phyloP scores from a whole-genome alignment of 352 stramenopile species.

The Phytopythium ostracodes region DNA sequence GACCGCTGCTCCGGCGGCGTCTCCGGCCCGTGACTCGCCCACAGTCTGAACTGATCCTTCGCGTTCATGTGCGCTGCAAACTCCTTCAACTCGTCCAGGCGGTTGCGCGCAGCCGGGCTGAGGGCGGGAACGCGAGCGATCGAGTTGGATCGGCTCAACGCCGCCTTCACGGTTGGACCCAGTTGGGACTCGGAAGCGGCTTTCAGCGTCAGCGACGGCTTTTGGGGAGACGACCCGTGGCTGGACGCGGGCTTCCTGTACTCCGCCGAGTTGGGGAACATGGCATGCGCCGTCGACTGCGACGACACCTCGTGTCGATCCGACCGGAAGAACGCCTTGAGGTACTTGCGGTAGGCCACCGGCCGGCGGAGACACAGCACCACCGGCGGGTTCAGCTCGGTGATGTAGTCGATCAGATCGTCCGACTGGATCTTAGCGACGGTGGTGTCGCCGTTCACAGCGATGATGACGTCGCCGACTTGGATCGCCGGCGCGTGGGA shows the following conservation, averaged over 20 bases:
- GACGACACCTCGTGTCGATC: slow-evolving; percentile 35
- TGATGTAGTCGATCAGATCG: slow-evolving; percentile 57
- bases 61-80: slow-evolving; percentile 51
- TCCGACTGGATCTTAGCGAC: slow-evolving; percentile 43
- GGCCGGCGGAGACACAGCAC: slow-evolving; percentile 51
- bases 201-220: background rate
- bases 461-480: slow-evolving; percentile 65
- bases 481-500: slow-evolving; percentile 32
- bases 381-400: slow-evolving; percentile 35
- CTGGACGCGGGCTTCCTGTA: slow-evolving; percentile 34
- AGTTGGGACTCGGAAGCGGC: background rate
- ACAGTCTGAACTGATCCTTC: slow-evolving; percentile 60
- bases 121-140: background rate
- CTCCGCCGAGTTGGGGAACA: slow-evolving; percentile 64
- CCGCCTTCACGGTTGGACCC: background rate
- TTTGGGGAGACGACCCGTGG: slow-evolving; percentile 1
- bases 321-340: slow-evolving; percentile 35
- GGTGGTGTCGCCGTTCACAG: slow-evolving; percentile 49
- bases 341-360: slow-evolving; percentile 49
- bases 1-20: slow-evolving; percentile 32
- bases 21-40: slow-evolving; percentile 23
- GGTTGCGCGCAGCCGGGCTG: background rate
- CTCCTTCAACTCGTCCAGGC: slow-evolving; percentile 25
- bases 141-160: background rate
- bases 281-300: slow-evolving; percentile 44